Evolutionary conservation across 31 red algal genomes (phyloP).

Genomic region (Asparagopsis taxiformis): DNA sequence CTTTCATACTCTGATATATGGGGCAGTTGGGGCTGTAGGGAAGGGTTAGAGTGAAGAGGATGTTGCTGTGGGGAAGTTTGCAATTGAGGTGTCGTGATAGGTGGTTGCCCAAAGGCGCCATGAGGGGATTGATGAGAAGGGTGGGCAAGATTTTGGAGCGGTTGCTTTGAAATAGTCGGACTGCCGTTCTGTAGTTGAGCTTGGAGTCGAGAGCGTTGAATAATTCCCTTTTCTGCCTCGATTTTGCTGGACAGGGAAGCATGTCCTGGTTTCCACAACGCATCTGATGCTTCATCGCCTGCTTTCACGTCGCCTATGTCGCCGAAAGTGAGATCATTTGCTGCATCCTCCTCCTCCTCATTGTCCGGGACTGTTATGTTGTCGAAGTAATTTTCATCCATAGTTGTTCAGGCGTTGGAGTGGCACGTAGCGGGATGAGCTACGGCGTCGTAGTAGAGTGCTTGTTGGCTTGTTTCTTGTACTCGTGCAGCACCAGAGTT

Average conservation of each 20-base stretch:
- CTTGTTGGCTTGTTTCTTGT: no score
- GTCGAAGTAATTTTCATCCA: constrained; percentile 55
- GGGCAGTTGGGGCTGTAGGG: not conserved
- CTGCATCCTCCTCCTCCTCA: constrained; percentile 51
- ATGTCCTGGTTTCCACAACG: constrained; percentile 61
- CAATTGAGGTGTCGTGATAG: not conserved
- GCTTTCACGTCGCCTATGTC: constrained; percentile 67
- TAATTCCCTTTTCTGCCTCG: constrained; percentile 50
- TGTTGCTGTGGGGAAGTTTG: constrained; percentile 13
- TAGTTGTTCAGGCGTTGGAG: no score
- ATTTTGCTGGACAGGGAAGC: constrained; percentile 30
- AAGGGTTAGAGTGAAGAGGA: not conserved
- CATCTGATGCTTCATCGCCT: constrained; percentile 61
- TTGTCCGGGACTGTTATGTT: constrained; percentile 34
- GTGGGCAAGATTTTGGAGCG: not conserved
- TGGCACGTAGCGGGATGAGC: no score
- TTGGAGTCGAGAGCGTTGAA: constrained; percentile 22
- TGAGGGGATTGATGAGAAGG: not conserved
- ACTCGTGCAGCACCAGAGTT: no score
- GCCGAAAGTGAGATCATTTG: constrained; percentile 68
- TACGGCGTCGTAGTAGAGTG: no score
- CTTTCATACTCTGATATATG: constrained; percentile 29
- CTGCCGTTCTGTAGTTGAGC: not conserved
- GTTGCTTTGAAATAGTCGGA: constrained; percentile 2
- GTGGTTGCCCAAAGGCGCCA: not conserved